Evolutionary conservation across 805 yeast genomes (phyloP).

Genomic region (Allodekkera sacchari): DNA sequence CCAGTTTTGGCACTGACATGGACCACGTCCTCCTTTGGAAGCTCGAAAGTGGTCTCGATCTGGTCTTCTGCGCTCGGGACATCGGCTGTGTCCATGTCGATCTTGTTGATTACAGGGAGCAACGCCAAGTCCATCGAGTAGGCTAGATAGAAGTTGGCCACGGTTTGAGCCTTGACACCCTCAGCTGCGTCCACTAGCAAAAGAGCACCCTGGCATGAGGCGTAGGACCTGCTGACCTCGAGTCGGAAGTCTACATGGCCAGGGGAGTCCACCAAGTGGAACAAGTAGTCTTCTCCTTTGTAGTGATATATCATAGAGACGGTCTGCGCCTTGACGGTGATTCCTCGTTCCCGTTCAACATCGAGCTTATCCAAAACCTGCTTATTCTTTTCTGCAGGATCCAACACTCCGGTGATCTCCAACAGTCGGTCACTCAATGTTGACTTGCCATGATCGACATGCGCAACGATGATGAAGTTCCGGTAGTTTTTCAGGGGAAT

Average conservation of each 20-base stretch:
- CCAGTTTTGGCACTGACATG: constrained; percentile 94
- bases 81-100: constrained; percentile 84
- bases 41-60: constrained; percentile 75
- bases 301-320: constrained; percentile 82
- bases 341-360: constrained; percentile 94
- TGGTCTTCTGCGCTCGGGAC: constrained; percentile 74
- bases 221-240: constrained; percentile 89
- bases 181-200: constrained; percentile 89
- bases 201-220: constrained; percentile 93
- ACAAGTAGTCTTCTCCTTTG: constrained; percentile 62
- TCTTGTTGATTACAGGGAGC: constrained; percentile 85
- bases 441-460: constrained; percentile 80
- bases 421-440: constrained; percentile 83
- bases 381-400: constrained; percentile 56
- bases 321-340: constrained; percentile 95
- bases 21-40: constrained; percentile 64
- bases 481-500: constrained; percentile 81
- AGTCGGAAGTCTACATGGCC: constrained; percentile 96
- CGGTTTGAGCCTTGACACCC: constrained; percentile 97
- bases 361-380: constrained; percentile 89
- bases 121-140: constrained; percentile 74
- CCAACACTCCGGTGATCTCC: constrained; percentile 83
- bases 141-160: constrained; percentile 92
- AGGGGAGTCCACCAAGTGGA: constrained; percentile 93
- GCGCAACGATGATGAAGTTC: constrained; percentile 93